Conservation (phyloP, 768 basidiomycete species). For the Suillus bovinus region DNA sequence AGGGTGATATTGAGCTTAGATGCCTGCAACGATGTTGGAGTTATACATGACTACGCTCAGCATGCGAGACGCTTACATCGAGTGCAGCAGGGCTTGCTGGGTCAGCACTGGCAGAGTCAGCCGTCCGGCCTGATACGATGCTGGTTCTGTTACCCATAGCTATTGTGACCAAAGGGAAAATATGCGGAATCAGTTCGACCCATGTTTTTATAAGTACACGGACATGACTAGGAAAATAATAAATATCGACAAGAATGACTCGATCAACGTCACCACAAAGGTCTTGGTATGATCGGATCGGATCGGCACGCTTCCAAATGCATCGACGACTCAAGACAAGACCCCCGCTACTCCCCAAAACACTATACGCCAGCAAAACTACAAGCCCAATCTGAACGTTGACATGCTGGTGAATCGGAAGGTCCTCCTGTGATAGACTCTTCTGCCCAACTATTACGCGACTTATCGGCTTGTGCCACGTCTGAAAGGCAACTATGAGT, state of each 20-base stretch:
- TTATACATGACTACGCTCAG: neutral
- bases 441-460: too few relatives aligned
- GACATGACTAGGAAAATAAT: neutral
- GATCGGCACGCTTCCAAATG: neutral
- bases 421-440: too few relatives aligned
- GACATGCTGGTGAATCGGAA: too few relatives aligned
- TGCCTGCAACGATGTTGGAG: constrained; percentile 38
- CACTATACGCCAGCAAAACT: too few relatives aligned
- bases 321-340: neutral
- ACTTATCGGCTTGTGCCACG: neutral
- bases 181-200: neutral
- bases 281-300: neutral
- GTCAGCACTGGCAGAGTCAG: neutral
- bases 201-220: neutral
- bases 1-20: constrained; percentile 52
- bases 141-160: neutral
- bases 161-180: neutral
- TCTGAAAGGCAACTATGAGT: too few relatives aligned
- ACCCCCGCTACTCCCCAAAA: neutral
- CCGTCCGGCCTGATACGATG: neutral
- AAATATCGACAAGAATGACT: constrained; percentile 1
- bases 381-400: too few relatives aligned
- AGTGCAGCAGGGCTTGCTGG: constrained; percentile 7
- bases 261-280: neutral
- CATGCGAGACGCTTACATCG: constrained; percentile 19